phyloP scores from a whole-genome alignment of 169 alveolate genomes.

The Plasmodium inui region DNA sequence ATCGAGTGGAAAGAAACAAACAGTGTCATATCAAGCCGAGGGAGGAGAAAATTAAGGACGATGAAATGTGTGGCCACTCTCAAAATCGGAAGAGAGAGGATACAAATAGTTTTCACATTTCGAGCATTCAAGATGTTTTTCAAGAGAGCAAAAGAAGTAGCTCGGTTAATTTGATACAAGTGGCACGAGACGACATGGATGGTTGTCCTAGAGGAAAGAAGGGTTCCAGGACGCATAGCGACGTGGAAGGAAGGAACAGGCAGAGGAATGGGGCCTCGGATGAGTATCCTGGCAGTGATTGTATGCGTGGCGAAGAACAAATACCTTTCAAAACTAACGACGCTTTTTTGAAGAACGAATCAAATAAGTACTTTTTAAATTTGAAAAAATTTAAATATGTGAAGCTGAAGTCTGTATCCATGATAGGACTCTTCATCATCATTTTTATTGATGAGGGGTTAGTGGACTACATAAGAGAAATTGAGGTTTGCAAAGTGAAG shows the following conservation, averaged over 20 bases:
- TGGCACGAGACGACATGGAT: neutral
- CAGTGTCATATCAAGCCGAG: neutral
- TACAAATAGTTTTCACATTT: neutral
- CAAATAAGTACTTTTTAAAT: constrained; percentile 42
- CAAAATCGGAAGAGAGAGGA: neutral
- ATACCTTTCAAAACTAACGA: neutral
- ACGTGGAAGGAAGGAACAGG: neutral
- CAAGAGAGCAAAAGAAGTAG: neutral
- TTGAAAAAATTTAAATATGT: constrained; percentile 75
- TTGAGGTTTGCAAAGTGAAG: constrained; percentile 85
- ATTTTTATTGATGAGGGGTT: constrained; percentile 85
- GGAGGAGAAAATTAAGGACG: neutral
- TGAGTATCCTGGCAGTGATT: neutral
- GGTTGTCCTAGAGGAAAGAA: neutral
- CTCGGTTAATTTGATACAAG: neutral
- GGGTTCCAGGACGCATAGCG: neutral
- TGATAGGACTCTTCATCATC: constrained; percentile 89
- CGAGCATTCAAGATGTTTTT: constrained; percentile 19
- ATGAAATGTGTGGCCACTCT: neutral
- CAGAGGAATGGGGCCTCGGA: neutral
- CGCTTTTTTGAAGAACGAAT: constrained; percentile 4
- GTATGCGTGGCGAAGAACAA: neutral
- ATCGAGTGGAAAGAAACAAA: neutral
- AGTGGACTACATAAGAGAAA: constrained; percentile 78
- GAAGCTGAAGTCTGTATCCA: constrained; percentile 79